A percentile compares a stretch with the other conserved stretches of the same genome.
Evolutionary conservation across 306 rosid species (phyloP).

Genomic region (Crotalaria pallida): DNA sequence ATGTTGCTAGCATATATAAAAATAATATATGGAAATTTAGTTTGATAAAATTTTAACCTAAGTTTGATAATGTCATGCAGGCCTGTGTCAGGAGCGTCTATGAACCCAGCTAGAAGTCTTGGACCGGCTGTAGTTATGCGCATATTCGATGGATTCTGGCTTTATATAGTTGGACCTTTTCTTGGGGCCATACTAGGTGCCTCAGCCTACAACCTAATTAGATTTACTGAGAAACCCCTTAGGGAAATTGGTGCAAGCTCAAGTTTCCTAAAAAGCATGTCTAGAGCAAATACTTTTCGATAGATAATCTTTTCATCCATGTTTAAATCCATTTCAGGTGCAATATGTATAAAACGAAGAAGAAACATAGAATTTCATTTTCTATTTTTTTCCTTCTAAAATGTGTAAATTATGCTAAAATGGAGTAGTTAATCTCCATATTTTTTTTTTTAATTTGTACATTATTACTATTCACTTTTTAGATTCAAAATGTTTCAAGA

Average conservation of each 20-base stretch:
- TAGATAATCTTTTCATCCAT: background rate
- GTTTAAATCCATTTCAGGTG: background rate
- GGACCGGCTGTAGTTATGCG: constrained; percentile 62
- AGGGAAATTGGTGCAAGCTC: constrained; percentile 31
- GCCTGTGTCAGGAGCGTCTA: constrained; percentile 58
- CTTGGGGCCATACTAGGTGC: constrained; percentile 49
- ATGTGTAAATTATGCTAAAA: too few relatives aligned
- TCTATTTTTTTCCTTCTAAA: too few relatives aligned
- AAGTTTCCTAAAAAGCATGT: constrained; percentile 28
- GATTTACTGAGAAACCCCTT: constrained; percentile 49
- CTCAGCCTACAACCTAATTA: constrained; percentile 40
- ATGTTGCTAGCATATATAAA: too few relatives aligned
- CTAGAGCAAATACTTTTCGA: constrained; percentile 5
- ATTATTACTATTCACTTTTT: background rate
- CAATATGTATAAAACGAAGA: too few relatives aligned
- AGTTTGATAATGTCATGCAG: constrained; percentile 29
- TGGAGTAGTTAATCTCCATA: too few relatives aligned
- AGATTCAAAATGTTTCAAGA: background rate
- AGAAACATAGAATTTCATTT: too few relatives aligned
- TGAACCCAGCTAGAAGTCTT: constrained; percentile 75
- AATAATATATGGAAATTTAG: too few relatives aligned
- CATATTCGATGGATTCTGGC: constrained; percentile 39
- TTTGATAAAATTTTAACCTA: background rate
- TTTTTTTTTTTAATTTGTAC: background rate
- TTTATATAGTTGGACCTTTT: constrained; percentile 44